A percentile compares a stretch with the other conserved stretches of the same genome.
Conservation (phyloP, 1,284 basidiomycete species). For the Ceratobasidium sp. region DNA sequence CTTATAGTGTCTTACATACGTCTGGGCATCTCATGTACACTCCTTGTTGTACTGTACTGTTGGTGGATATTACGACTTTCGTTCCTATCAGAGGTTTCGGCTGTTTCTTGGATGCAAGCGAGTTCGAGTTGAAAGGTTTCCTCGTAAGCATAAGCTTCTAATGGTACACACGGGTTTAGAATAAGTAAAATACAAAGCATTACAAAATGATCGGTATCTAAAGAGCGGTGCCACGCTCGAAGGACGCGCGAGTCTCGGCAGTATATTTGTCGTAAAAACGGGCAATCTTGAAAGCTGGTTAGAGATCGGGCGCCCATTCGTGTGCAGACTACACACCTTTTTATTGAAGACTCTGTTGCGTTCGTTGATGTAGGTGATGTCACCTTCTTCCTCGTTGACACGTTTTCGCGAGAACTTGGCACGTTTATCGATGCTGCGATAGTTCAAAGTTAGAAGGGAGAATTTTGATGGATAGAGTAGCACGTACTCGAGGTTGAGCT, state of each 20-base stretch:
- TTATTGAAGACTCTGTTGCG: conserved; percentile 99
- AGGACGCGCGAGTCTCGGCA: conserved; percentile 91
- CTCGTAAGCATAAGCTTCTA: background rate
- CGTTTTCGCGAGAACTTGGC: conserved; percentile 88
- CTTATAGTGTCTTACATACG: conserved; percentile 14
- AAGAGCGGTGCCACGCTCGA: conserved; percentile 93
- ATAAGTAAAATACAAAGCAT: conserved; percentile 15
- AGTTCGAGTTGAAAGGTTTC: background rate
- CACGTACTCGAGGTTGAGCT: conserved; percentile 93
- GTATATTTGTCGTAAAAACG: conserved; percentile 99
- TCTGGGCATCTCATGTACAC: conserved; percentile 11
- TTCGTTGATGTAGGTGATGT: conserved; percentile 99
- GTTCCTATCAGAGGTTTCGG: background rate
- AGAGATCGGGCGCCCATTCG: conserved; percentile 1
- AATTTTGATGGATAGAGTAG: background rate
- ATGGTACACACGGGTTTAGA: background rate
- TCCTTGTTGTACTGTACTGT: conserved; percentile 29
- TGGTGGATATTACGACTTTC: conserved; percentile 1
- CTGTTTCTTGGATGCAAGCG: background rate
- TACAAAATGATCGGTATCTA: conserved; percentile 53
- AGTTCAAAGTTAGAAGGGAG: conserved; percentile 16
- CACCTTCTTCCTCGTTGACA: conserved; percentile 89
- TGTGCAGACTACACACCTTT: conserved; percentile 69
- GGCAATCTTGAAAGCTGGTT: conserved; percentile 70
- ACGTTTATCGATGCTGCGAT: conserved; percentile 81